A percentile compares a stretch with the other conserved stretches of the same genome.
phyloP scores from a whole-genome alignment of 2,329 filamentous ascomycete species.

The Colletotrichum tropicale region DNA sequence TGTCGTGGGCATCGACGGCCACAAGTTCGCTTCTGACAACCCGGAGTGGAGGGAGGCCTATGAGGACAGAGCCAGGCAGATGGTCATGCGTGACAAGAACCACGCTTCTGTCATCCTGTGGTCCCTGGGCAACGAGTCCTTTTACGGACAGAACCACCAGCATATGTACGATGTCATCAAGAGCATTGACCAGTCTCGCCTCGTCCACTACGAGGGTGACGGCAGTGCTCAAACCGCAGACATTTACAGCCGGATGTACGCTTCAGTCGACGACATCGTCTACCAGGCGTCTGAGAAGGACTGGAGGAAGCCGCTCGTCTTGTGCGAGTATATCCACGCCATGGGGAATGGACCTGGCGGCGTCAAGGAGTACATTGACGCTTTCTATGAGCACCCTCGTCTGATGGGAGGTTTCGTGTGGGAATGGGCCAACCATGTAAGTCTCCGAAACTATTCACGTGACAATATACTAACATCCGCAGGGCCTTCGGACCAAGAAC shows the following conservation, averaged over 20 bases:
- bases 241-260: conserved; percentile 71
- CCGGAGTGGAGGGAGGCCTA: conserved; percentile 68
- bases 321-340: conserved; percentile 62
- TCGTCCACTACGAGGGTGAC: conserved; percentile 72
- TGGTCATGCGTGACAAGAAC: conserved; percentile 65
- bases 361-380: conserved; percentile 69
- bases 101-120: conserved; percentile 72
- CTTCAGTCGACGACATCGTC: conserved; percentile 50
- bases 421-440: conserved; percentile 67
- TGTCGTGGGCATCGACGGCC: conserved; percentile 42
- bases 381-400: conserved; percentile 58
- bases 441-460: background rate
- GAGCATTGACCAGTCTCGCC: conserved; percentile 57
- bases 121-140: conserved; percentile 75
- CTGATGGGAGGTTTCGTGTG: conserved; percentile 69
- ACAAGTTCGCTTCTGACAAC: conserved; percentile 63
- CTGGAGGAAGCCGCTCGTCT: conserved; percentile 61
- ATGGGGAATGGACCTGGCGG: conserved; percentile 77
- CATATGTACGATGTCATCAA: conserved; percentile 72
- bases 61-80: conserved; percentile 67
- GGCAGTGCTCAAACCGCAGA: conserved; percentile 62
- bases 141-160: conserved; percentile 70
- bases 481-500: conserved; percentile 48
- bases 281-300: conserved; percentile 42
- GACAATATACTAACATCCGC: background rate